Evolutionary conservation across 306 rosid genomes (phyloP), one percentile per base, ranked within the genome.

Genomic region (Urtica urens): DNA sequence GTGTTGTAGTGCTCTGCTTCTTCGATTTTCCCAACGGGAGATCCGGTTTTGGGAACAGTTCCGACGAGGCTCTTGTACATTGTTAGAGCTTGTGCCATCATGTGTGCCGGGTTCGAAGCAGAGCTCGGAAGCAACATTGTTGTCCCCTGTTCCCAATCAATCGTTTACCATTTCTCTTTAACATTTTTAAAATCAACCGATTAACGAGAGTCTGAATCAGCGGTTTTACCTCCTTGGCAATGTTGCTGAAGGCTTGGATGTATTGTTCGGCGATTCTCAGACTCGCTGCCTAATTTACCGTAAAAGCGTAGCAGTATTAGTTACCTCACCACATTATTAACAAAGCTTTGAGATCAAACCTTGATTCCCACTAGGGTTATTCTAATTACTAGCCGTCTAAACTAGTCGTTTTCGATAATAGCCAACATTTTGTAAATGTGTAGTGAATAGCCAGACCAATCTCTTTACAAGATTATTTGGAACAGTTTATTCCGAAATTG

Each of bases 211-310:
- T n/a, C n/a, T n/a, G 18, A 33, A 38, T 28, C 38, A 42, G 29
- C 15, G 38, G n/a, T 40, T 55, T 25, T 66, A 90, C 97, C 95
- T 90, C 73, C 73, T 90, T 84, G 29, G 97, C 97, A 49, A 90
- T 72, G 53, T 81, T 90, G 56, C 94, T 35, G 44, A 90, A 90
- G 65, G 97, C 95, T 41, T 69, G 72, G 49, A 90, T 71, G 58
- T 90, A 90, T 65, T 84, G 94, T 74, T 90, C 97, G 20, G 95
- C 97, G 27, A 90, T 65, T 60, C 86, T 79, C 74, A 90, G 71
- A 64, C 82, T 78, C 38, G 97, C 97, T 16, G 95, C 97, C 97
- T 90, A 85, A n/a, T n/a, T n/a, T n/a, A n/a, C n/a, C n/a, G n/a
- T n/a, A n/a, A n/a, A n/a, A n/a, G n/a, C n/a, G n/a, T n/a, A n/a